Evolutionary conservation across 345 rosid genomes (phyloP), one percentile per base, ranked within the genome.

Genomic region (Cardamine chenopodiifolia): DNA sequence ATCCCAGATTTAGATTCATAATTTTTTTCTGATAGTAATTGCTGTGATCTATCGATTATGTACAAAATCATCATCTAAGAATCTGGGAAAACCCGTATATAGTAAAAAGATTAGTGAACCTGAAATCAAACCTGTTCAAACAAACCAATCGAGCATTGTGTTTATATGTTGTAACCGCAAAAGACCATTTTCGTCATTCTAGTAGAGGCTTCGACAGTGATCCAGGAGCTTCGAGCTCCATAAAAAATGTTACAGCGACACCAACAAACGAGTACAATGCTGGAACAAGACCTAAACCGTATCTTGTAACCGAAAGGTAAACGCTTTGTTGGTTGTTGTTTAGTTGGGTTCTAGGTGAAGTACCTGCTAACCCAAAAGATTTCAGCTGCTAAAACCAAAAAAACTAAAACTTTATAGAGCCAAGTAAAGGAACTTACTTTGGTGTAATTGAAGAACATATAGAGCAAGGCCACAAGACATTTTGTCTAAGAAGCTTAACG

Each of bases 401-500:
- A 44, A 58, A 32, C 39, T 57, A 18, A 11, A 8, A 31, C 40
- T n/a, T 55, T n/a, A 55, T 55, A 55, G 37, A 29, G 13, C 13
- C 20, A 29, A 6, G 62, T 34, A 19, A 42, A 17, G 37, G 8
- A 62, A 80, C 97, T 85, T 84, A 88, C 98, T 87, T 78, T 90
- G 98, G 82, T 82, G 82, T 18, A 93, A 94, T 48, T 94, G 98
- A 59, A 91, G 98, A 82, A 80, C 78, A 79, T 86, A 91, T 0
- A 94, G 55, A 53, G 89, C 91, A 77, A 91, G 65, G 12, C 98
- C 97, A 70, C 98, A 94, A 54, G 98, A 90, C 7, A 94, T 80
- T 79, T 94, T 94, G 76, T 94, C 98, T 84, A 91, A 75, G 73
- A 91, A 94, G 84, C 98, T 91, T 76, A 94, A 74, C 2, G 98